Conservation (phyloP, 179 eudicot genomes). For the Beta corolliflora region DNA sequence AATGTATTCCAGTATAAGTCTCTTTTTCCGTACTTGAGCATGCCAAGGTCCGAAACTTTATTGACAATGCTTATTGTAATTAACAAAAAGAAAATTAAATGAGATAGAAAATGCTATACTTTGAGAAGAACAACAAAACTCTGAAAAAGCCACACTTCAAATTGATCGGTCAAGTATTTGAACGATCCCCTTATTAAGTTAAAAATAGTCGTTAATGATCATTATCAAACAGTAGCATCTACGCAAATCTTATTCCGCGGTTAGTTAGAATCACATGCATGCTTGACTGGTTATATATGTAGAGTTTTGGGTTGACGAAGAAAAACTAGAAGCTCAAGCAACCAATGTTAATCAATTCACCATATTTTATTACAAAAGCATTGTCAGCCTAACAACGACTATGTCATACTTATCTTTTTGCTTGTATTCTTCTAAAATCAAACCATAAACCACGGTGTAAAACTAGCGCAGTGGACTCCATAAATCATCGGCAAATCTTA, state of each 20-base stretch:
- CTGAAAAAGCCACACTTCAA: not conserved
- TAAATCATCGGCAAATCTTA: no score
- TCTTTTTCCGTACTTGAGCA: no score
- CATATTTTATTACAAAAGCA: not conserved
- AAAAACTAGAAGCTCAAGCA: not conserved
- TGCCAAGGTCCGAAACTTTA: not conserved
- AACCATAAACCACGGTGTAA: no score
- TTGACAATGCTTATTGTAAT: no score
- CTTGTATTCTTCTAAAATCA: not conserved
- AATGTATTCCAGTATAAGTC: not conserved
- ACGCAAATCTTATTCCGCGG: not conserved
- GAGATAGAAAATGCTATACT: not conserved
- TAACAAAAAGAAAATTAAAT: no score
- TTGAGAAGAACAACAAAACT: conserved; percentile 1
- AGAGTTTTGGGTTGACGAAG: not conserved
- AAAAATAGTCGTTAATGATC: conserved; percentile 12
- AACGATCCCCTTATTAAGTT: not conserved
- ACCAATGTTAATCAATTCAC: no score
- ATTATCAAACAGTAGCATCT: conserved; percentile 7
- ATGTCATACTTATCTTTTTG: not conserved
- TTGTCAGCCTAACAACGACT: not conserved
- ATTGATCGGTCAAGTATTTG: not conserved
- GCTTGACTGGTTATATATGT: conserved; percentile 1
- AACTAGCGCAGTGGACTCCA: no score
- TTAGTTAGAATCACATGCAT: conserved; percentile 9